Conservation (phyloP, 495 filamentous ascomycete species). For the Stereocaulon alpinum region DNA sequence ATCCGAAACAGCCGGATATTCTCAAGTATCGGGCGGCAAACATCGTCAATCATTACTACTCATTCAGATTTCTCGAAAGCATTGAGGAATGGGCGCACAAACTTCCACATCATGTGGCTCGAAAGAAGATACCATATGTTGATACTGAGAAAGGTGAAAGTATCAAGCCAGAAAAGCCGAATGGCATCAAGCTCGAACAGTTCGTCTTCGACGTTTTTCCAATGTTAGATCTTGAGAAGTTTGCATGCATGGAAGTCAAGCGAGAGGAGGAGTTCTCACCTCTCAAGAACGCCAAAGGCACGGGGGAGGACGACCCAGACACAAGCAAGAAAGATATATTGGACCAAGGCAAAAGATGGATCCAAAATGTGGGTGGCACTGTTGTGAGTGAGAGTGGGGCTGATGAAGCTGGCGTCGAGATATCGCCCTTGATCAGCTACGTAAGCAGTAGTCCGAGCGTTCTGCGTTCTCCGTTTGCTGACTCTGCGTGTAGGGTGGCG, state of each 20-base stretch:
- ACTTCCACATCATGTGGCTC: slow-evolving; percentile 88
- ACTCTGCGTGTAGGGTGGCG: slow-evolving; percentile 58
- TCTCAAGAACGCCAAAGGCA: slow-evolving; percentile 88
- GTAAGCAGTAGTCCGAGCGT: slow-evolving; percentile 46
- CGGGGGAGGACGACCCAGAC: slow-evolving; percentile 86
- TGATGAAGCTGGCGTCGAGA: slow-evolving; percentile 64
- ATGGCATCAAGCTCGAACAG: slow-evolving; percentile 98
- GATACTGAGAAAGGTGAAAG: slow-evolving; percentile 63
- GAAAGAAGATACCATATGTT: slow-evolving; percentile 94
- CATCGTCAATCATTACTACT: slow-evolving; percentile 99
- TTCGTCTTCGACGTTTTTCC: slow-evolving; percentile 99
- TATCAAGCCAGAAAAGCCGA: slow-evolving; percentile 84
- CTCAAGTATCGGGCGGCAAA: slow-evolving; percentile 96
- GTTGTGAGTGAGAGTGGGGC: slow-evolving; percentile 57
- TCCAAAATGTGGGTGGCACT: slow-evolving; percentile 63
- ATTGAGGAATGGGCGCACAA: slow-evolving; percentile 78
- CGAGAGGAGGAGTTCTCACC: slow-evolving; percentile 98
- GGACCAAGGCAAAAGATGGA: slow-evolving; percentile 76
- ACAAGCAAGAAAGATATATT: slow-evolving; percentile 86
- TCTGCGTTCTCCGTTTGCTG: slow-evolving; percentile 21
- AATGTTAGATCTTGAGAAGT: slow-evolving; percentile 71
- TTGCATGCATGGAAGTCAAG: slow-evolving; percentile 90
- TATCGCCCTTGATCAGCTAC: slow-evolving; percentile 91
- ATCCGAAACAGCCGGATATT: slow-evolving; percentile 68
- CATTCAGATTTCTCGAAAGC: slow-evolving; percentile 79